Percentiles rank a stretch among this genome's conserved stretches.
Evolutionary conservation across 164 flowering plant species (phyloP).

Genomic region (Brasenia schreberi): DNA sequence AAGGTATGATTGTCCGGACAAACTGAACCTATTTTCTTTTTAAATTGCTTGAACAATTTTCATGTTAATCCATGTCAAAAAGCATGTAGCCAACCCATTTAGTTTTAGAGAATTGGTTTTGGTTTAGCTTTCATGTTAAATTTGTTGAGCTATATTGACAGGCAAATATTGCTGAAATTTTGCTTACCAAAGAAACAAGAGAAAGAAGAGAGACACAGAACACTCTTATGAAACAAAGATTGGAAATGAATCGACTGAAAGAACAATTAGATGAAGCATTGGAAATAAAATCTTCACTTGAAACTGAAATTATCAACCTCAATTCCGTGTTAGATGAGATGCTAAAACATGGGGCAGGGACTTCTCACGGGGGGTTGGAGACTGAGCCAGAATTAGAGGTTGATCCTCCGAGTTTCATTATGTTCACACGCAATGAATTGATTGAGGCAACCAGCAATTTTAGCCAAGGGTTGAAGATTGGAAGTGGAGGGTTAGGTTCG

Average conservation of each 20-base stretch:
- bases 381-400: not conserved
- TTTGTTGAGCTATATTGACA: not conserved
- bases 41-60: too few species aligned
- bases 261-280: conserved; percentile 19
- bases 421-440: conserved; percentile 51
- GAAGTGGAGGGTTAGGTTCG: conserved; percentile 81
- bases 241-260: conserved; percentile 30
- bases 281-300: conserved; percentile 25
- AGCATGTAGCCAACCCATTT: too few species aligned
- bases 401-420: conserved; percentile 24
- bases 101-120: too few species aligned
- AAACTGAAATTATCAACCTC: conserved; percentile 29
- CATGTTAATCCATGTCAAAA: too few species aligned
- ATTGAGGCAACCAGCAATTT: conserved; percentile 54
- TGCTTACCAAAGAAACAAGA: not conserved
- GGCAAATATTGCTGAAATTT: not conserved
- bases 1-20: too few species aligned
- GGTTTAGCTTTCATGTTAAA: not conserved
- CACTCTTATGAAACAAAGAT: conserved; percentile 21
- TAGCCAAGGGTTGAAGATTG: conserved; percentile 48
- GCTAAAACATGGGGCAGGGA: conserved; percentile 25
- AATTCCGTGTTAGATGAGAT: conserved; percentile 28
- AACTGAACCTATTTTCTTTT: too few species aligned
- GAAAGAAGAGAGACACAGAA: conserved; percentile 41
- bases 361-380: not conserved